phyloP scores from a whole-genome alignment of 345 rosid genomes.

The Sisymbrium altissimum region DNA sequence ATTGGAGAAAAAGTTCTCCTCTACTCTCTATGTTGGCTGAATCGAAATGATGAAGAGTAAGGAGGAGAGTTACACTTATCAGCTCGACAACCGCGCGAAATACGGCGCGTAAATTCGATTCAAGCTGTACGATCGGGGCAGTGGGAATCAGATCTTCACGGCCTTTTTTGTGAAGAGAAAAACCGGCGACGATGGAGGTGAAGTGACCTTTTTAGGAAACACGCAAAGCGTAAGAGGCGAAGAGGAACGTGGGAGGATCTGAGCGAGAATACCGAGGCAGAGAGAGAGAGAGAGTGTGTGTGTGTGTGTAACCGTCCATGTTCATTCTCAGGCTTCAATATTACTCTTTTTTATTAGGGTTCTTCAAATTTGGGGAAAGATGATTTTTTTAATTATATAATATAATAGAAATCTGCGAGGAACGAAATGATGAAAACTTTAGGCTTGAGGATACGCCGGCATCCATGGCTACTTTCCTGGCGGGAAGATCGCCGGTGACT shows the following conservation, averaged over 20 bases:
- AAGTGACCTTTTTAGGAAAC: conserved; percentile 36
- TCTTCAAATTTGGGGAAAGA: neutral
- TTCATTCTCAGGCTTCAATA: conserved; percentile 17
- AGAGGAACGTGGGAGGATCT: conserved; percentile 29
- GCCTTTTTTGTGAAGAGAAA: conserved; percentile 5
- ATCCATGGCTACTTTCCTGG: conserved; percentile 32
- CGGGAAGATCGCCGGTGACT: conserved; percentile 26
- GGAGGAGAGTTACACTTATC: conserved; percentile 10
- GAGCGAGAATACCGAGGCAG: conserved; percentile 31
- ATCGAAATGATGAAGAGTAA: neutral
- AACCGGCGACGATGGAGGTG: conserved; percentile 28
- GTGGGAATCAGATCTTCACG: conserved; percentile 16
- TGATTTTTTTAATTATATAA: neutral
- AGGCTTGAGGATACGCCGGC: conserved; percentile 17
- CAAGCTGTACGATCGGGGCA: neutral
- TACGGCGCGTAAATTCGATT: conserved; percentile 10
- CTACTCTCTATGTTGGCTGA: neutral
- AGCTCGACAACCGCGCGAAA: neutral
- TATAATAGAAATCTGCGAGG: neutral
- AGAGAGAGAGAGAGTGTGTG: neutral
- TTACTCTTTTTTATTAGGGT: conserved; percentile 2
- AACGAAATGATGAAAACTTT: neutral
- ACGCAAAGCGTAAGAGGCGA: conserved; percentile 51
- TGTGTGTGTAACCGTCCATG: conserved; percentile 31
- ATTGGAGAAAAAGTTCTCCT: neutral